Conservation (phyloP, 768 basidiomycete species). For the Leucocoprinus leucothites region DNA sequence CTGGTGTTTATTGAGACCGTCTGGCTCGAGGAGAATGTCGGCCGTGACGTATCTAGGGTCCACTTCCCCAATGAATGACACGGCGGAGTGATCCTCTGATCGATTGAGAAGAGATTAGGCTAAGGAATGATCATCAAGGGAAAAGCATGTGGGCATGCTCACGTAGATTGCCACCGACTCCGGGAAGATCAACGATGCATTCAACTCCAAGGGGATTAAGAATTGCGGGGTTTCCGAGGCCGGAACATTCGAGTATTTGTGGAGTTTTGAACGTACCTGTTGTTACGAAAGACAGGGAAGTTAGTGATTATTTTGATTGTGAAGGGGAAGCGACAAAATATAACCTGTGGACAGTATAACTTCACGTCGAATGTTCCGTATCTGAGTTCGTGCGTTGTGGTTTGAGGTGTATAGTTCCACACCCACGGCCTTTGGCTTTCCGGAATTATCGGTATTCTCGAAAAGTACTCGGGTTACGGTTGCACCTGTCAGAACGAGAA, state of each 20-base stretch:
- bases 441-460: neutral
- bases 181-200: constrained; percentile 7
- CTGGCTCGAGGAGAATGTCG: constrained; percentile 2
- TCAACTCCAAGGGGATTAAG: constrained; percentile 3
- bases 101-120: neutral
- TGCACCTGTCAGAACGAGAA: constrained; percentile 22
- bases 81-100: constrained; percentile 9
- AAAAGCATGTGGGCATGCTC: neutral
- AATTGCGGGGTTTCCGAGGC: constrained; percentile 5
- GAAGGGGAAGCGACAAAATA: neutral
- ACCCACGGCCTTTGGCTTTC: constrained; percentile 1
- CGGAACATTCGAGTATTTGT: constrained; percentile 22
- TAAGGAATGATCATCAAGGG: neutral
- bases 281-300: no score
- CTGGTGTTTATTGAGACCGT: constrained; percentile 2
- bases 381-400: neutral
- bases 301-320: neutral
- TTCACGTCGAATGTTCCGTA: constrained; percentile 24
- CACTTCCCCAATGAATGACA: constrained; percentile 5
- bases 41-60: neutral
- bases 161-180: constrained; percentile 12
- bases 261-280: constrained; percentile 18
- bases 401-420: neutral
- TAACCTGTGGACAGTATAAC: constrained; percentile 54
- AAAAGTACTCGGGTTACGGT: constrained; percentile 12